A percentile compares a stretch with the other conserved stretches of the same genome.
These are phyloP conservation scores for Macaranga tanarius DNA, from an alignment of 441 rosid species.

Conservation along the genomic window DNA sequence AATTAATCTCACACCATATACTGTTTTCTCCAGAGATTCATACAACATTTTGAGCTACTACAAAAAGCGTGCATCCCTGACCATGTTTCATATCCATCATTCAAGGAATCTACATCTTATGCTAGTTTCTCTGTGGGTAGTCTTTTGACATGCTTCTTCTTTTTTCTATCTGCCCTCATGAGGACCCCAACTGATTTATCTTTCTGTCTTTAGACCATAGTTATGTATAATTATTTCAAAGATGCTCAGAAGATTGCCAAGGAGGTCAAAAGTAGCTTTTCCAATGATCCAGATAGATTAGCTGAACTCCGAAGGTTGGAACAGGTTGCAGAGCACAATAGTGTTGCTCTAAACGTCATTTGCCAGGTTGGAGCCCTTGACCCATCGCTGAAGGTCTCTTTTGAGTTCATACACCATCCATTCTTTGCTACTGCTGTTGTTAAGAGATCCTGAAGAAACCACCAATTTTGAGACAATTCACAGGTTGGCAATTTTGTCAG, in stretches of 20 bases:
- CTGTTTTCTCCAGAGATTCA: conserved; percentile 60
- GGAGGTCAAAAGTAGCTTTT: conserved; percentile 71
- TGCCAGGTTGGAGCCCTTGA: conserved; percentile 55
- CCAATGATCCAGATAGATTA: conserved; percentile 62
- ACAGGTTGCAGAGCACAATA: conserved; percentile 92
- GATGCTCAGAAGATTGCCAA: conserved; percentile 85
- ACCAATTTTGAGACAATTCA: conserved; percentile 41
- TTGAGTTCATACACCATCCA: conserved; percentile 89
- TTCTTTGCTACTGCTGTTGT: conserved; percentile 87
- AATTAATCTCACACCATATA: conserved; percentile 18
- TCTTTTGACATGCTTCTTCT: background rate
- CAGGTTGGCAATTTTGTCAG: conserved; percentile 27
- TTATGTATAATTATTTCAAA: conserved; percentile 70
- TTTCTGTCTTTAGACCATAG: conserved; percentile 48
- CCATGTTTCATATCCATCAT: conserved; percentile 63
- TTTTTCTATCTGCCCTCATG: background rate
- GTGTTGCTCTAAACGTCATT: conserved; percentile 64
- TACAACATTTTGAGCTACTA: conserved; percentile 91
- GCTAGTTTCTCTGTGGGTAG: conserved; percentile 71
- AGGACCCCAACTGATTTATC: background rate
- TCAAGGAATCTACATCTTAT: conserved; percentile 66
- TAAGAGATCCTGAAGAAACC: conserved; percentile 63
- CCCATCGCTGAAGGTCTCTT: conserved; percentile 76
- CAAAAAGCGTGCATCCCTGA: conserved; percentile 93
- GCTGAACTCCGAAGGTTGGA: conserved; percentile 73